Evolutionary conservation across 805 yeast species (phyloP).

Genomic region (Hanseniaspora lachancei): DNA sequence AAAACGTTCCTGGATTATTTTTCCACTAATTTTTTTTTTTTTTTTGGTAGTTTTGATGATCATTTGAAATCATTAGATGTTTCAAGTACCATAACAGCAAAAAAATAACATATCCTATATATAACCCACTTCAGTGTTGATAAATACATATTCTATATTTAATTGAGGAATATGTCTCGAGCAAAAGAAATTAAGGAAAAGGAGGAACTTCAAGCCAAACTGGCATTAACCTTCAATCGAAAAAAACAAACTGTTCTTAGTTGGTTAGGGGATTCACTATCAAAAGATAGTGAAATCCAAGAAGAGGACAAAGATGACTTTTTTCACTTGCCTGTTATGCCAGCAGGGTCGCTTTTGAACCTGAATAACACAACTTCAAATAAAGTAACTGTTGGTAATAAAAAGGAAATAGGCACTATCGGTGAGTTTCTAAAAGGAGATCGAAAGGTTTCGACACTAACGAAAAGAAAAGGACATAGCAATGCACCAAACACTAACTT

Average conservation of each 20-base stretch:
- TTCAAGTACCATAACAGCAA: too few relatives aligned
- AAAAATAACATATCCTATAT: too few relatives aligned
- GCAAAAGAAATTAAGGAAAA: constrained; percentile 27
- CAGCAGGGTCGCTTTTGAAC: constrained; percentile 24
- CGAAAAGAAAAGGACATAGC: constrained; percentile 22
- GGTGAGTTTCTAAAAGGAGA: constrained; percentile 28
- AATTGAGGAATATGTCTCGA: constrained; percentile 20
- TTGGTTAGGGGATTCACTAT: constrained; percentile 19
- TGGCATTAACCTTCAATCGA: constrained; percentile 21
- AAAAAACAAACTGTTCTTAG: constrained; percentile 19
- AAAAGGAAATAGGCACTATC: constrained; percentile 24
- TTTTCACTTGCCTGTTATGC: constrained; percentile 25
- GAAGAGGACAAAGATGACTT: constrained; percentile 20
- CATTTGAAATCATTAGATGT: too few relatives aligned
- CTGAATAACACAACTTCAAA: constrained; percentile 13
- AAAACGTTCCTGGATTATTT: too few relatives aligned
- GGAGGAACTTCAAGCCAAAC: constrained; percentile 24
- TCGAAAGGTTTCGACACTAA: constrained; percentile 24
- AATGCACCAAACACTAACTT: constrained; percentile 13
- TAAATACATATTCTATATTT: neutral
- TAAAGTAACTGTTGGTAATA: neutral
- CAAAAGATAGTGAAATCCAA: constrained; percentile 4
- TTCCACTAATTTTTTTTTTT: too few relatives aligned
- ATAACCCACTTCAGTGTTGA: too few relatives aligned
- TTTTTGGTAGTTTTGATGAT: too few relatives aligned